A percentile compares a stretch with the other conserved stretches of the same genome.
These are phyloP conservation scores for Paracoccidioides lutzii DNA, from an alignment of 2,329 filamentous ascomycete genomes.

Conservation along the genomic window DNA sequence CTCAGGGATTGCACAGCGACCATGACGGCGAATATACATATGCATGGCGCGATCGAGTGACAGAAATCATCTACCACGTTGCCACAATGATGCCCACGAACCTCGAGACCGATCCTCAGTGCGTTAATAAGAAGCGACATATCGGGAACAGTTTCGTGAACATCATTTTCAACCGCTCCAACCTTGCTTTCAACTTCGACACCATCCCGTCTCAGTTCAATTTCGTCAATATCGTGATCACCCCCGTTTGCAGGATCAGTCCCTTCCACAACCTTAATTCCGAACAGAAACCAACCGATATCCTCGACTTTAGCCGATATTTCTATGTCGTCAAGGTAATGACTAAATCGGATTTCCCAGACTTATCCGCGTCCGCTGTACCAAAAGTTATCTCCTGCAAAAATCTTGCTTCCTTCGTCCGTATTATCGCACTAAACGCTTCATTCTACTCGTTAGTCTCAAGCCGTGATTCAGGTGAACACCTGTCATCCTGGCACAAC, in stretches of 20 bases:
- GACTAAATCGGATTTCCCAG: constrained; percentile 76
- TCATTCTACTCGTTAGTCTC: constrained; percentile 91
- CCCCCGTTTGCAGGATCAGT: constrained; percentile 48
- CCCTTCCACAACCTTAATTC: constrained; percentile 15
- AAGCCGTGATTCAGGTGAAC: constrained; percentile 59
- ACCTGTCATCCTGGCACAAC: constrained; percentile 80
- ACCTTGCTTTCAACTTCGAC: constrained; percentile 74
- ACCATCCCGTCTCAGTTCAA: constrained; percentile 94
- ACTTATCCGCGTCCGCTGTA: constrained; percentile 78
- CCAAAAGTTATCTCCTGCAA: constrained; percentile 78
- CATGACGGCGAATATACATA: constrained; percentile 78
- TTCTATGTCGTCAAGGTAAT: constrained; percentile 89
- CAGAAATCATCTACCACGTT: constrained; percentile 90
- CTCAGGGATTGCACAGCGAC: constrained; percentile 77
- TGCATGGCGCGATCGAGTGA: constrained; percentile 88
- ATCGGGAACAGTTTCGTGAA: constrained; percentile 98
- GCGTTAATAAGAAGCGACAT: constrained; percentile 78
- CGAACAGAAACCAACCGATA: constrained; percentile 7
- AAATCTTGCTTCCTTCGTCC: constrained; percentile 72
- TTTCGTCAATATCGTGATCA: constrained; percentile 92
- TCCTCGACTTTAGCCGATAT: constrained; percentile 24
- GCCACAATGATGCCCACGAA: constrained; percentile 96
- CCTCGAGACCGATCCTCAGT: constrained; percentile 59
- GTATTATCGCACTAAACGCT: constrained; percentile 80
- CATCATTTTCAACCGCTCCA: constrained; percentile 95